These are phyloP conservation scores for Phytopythium helicoides DNA, from an alignment of 352 stramenopile species.

Conservation along the genomic window DNA sequence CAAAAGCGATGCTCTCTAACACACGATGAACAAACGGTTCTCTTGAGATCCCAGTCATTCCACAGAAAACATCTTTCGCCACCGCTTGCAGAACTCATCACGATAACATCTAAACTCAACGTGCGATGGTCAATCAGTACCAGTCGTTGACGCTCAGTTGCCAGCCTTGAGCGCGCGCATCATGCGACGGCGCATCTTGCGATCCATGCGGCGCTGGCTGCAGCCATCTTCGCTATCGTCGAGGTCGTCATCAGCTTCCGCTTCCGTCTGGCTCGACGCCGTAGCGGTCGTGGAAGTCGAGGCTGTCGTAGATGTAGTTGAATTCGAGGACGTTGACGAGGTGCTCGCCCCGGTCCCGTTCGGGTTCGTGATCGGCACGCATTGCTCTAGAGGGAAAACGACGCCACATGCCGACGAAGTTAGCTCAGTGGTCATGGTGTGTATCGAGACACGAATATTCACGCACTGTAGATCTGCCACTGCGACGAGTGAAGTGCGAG, in stretches of 20 bases:
- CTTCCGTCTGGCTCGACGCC: neutral
- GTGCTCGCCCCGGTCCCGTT: slow-evolving; percentile 3
- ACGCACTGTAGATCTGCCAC: slow-evolving; percentile 48
- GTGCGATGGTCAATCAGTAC: too few relatives aligned
- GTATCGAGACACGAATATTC: too few relatives aligned
- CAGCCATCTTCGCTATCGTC: slow-evolving; percentile 8
- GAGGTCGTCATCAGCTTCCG: neutral
- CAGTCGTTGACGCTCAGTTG: too few relatives aligned
- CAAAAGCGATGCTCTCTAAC: too few relatives aligned
- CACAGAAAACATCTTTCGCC: too few relatives aligned
- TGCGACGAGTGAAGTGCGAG: slow-evolving; percentile 29
- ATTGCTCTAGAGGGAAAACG: slow-evolving; percentile 16
- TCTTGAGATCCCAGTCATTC: too few relatives aligned
- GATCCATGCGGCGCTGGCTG: slow-evolving; percentile 8
- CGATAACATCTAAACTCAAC: too few relatives aligned
- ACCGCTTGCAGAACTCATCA: too few relatives aligned
- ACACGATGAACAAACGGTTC: too few relatives aligned
- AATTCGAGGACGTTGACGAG: neutral
- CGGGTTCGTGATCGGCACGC: slow-evolving; percentile 24
- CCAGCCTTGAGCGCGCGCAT: neutral
- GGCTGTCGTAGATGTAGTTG: neutral
- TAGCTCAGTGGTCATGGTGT: too few relatives aligned
- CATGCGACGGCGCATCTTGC: slow-evolving; percentile 8
- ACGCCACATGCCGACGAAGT: too few relatives aligned
- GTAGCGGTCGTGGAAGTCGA: neutral